phyloP scores from a whole-genome alignment of 306 rosid genomes.

The Medicago ruthenica region DNA sequence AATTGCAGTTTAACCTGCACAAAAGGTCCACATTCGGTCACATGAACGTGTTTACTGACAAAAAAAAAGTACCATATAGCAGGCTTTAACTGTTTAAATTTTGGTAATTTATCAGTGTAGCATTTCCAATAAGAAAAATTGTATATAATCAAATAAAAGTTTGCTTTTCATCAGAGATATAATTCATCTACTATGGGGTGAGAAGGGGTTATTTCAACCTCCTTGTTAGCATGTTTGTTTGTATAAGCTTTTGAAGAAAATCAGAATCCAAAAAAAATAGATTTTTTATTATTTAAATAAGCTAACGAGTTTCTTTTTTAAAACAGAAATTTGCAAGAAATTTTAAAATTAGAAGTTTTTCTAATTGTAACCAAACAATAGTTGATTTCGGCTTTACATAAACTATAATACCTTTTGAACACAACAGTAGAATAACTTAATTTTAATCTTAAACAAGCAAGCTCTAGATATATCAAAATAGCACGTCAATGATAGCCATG shows the following conservation, averaged over 20 bases:
- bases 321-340: not conserved
- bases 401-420: not conserved
- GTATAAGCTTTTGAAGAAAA: slow-evolving; percentile 2
- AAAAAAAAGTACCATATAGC: not conserved
- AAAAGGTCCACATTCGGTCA: slow-evolving; percentile 39
- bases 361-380: slow-evolving; percentile 12
- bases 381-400: not conserved
- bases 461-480: slow-evolving; percentile 26
- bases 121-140: slow-evolving; percentile 1
- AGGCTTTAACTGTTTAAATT: not conserved
- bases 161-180: not conserved
- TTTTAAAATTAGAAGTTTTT: not conserved
- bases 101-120: slow-evolving; percentile 21
- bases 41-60: not conserved
- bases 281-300: not conserved
- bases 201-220: too few species aligned
- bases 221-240: not conserved
- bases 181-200: slow-evolving; percentile 3
- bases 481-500: slow-evolving; percentile 6
- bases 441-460: slow-evolving; percentile 7
- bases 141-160: slow-evolving; percentile 22
- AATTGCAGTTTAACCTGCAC: slow-evolving; percentile 92
- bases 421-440: not conserved
- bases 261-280: not conserved
- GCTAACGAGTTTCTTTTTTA: not conserved